Evolutionary conservation across 2,329 filamentous ascomycete species (phyloP).

Genomic region (Endocalyx cinctus): DNA sequence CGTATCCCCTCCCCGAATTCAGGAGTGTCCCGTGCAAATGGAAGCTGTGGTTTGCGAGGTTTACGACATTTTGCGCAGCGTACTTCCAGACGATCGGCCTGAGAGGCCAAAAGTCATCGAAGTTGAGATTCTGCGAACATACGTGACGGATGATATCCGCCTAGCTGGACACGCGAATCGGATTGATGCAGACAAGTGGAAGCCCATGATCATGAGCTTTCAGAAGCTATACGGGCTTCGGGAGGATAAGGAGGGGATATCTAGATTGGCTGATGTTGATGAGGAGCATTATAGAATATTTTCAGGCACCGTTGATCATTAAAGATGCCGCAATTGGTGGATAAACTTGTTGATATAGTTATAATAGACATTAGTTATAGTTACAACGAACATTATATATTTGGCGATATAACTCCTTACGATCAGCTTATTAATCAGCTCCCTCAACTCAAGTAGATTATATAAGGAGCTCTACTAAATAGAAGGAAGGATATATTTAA

Average conservation of each 20-base stretch:
- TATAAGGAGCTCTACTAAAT: too few species aligned
- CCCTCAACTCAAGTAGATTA: too few species aligned
- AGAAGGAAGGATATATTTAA: too few species aligned
- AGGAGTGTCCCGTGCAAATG: slow-evolving; percentile 39
- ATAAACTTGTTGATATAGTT: too few species aligned
- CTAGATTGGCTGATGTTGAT: too few species aligned
- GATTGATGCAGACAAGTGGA: slow-evolving; percentile 38
- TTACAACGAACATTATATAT: too few species aligned
- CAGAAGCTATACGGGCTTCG: slow-evolving; percentile 37
- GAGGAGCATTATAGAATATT: too few species aligned
- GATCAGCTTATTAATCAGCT: too few species aligned
- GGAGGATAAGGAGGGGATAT: slow-evolving; percentile 22
- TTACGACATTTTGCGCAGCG: slow-evolving; percentile 28
- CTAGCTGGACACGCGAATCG: slow-evolving; percentile 33
- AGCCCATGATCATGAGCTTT: slow-evolving; percentile 40
- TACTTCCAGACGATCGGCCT: slow-evolving; percentile 23
- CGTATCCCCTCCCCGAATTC: slow-evolving; percentile 29
- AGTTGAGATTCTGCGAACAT: slow-evolving; percentile 30
- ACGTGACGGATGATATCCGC: slow-evolving; percentile 28
- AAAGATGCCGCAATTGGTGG: too few species aligned
- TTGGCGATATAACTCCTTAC: too few species aligned
- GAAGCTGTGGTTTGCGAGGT: slow-evolving; percentile 31
- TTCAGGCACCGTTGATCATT: too few species aligned
- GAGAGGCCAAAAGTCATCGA: slow-evolving; percentile 29
- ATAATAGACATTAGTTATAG: too few species aligned